Base-by-base conservation (phyloP, 2,329 filamentous ascomycete species). In the Cladosporium sp. region DNA sequence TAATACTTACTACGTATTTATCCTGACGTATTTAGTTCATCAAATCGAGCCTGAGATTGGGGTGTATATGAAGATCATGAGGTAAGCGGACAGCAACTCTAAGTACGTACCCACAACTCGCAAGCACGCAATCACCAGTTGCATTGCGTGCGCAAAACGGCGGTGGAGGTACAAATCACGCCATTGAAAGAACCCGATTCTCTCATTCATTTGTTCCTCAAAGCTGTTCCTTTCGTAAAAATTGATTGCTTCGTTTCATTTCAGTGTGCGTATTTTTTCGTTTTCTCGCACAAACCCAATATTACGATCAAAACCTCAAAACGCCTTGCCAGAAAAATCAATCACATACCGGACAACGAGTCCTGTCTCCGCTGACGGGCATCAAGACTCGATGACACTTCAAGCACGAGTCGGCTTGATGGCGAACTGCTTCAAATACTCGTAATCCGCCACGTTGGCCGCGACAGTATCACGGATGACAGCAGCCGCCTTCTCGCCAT, bases 381-480 rank as follows among this genome's bases (percentile, higher is more conserved):
- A 29, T 11, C 16, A n/a, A 11, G 26, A 8, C 50, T 53, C 40
- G 7, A 46, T n/a, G 10, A 29, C 5, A 12, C 28, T 28, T 63
- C 49, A 63, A 16, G 2, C 60, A 10, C 60, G 60, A 55, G 50
- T 55, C 26, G 64, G 12, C 65, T 86, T 85, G 73, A 92, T 83
- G 67, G 88, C 88, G 79, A 92, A 95, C 72, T 87, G 84, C 84
- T 91, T 93, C 78, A 95, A 80, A 75, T 93, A 92, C 78, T 94
- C 90, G 77, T 95, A 95, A 75, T 92, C 85, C 60, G 84, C 82
- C 57, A 91, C 80, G 73, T 92, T 93, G 63, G 85, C 88, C 67
- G 91, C 84, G 44, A 93, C 91, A 14, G 85, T 89, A 71, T 88
- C 82, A 67, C 88, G 82, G 74, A 95, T 94, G 56, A 89, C 76